phyloP scores from a whole-genome alignment of 805 yeast species.

The Candida tibetensis region DNA sequence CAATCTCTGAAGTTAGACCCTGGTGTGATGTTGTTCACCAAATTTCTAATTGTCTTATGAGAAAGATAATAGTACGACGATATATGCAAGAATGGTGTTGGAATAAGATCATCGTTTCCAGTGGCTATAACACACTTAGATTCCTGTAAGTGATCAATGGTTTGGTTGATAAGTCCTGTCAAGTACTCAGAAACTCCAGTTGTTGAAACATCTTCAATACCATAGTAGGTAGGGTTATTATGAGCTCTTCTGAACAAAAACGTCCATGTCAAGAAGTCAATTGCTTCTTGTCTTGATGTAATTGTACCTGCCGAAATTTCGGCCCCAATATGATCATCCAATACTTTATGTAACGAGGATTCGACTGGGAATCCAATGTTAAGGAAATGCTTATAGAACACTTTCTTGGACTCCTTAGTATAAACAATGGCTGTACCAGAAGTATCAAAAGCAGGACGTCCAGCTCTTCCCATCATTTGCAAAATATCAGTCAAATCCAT shows the following conservation, averaged over 20 bases:
- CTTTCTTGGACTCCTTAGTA: slow-evolving; percentile 72
- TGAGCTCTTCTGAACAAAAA: slow-evolving; percentile 71
- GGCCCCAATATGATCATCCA: slow-evolving; percentile 79
- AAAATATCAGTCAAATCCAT: slow-evolving; percentile 81
- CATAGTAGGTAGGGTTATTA: slow-evolving; percentile 74
- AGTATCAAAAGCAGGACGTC: slow-evolving; percentile 77
- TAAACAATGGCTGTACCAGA: slow-evolving; percentile 75
- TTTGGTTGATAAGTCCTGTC: slow-evolving; percentile 62
- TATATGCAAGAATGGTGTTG: slow-evolving; percentile 82
- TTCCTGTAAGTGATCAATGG: slow-evolving; percentile 63
- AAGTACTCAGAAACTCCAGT: slow-evolving; percentile 58
- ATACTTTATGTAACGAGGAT: slow-evolving; percentile 71
- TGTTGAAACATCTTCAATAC: slow-evolving; percentile 57
- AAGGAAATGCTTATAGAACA: slow-evolving; percentile 72
- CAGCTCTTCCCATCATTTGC: slow-evolving; percentile 79
- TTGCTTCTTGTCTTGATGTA: slow-evolving; percentile 60
- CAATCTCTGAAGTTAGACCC: slow-evolving; percentile 57
- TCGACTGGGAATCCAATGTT: slow-evolving; percentile 83
- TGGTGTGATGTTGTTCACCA: slow-evolving; percentile 51
- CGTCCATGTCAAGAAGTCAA: slow-evolving; percentile 76
- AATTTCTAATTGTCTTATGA: slow-evolving; percentile 77
- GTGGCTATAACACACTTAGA: slow-evolving; percentile 64
- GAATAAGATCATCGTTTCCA: slow-evolving; percentile 48
- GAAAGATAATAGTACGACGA: slow-evolving; percentile 92
- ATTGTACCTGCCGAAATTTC: slow-evolving; percentile 73